Percentiles rank a stretch among this genome's conserved stretches.
These are phyloP conservation scores for Knufia petricola DNA, from an alignment of 2,329 filamentous ascomycete species.

Conservation along the genomic window DNA sequence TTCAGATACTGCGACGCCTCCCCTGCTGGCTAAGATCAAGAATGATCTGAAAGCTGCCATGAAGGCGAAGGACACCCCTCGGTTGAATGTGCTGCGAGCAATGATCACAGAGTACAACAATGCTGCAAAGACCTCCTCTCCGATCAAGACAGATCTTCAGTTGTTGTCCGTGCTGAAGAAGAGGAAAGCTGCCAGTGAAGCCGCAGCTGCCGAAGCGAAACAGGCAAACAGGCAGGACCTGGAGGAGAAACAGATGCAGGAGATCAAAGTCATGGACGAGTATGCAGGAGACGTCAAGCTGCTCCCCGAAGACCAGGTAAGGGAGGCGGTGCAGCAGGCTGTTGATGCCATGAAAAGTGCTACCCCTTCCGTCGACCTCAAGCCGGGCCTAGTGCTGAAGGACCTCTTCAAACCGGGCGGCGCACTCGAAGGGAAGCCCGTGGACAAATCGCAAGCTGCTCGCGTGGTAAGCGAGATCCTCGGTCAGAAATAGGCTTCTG, in stretches of 20 bases:
- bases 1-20: conserved; percentile 29
- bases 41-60: conserved; percentile 41
- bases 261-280: conserved; percentile 35
- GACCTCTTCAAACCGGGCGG: conserved; percentile 34
- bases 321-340: conserved; percentile 28
- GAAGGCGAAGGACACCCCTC: conserved; percentile 39
- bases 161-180: conserved; percentile 39
- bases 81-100: conserved; percentile 39
- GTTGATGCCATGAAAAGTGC: conserved; percentile 28
- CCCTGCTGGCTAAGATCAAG: conserved; percentile 36
- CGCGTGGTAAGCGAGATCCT: conserved; percentile 29
- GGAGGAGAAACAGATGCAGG: conserved; percentile 36
- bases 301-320: conserved; percentile 34
- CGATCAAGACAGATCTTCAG: conserved; percentile 39
- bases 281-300: conserved; percentile 36
- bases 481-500: background rate
- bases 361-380: conserved; percentile 24
- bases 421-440: conserved; percentile 35
- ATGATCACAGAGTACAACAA: conserved; percentile 43
- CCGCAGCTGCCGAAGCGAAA: conserved; percentile 34
- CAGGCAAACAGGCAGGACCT: conserved; percentile 35
- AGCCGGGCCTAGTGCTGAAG: conserved; percentile 34
- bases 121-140: conserved; percentile 36
- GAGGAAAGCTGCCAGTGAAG: conserved; percentile 30
- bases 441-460: conserved; percentile 34